phyloP scores from a whole-genome alignment of 192 early-diverging fungal species.

The Geosiphon pyriformis region DNA sequence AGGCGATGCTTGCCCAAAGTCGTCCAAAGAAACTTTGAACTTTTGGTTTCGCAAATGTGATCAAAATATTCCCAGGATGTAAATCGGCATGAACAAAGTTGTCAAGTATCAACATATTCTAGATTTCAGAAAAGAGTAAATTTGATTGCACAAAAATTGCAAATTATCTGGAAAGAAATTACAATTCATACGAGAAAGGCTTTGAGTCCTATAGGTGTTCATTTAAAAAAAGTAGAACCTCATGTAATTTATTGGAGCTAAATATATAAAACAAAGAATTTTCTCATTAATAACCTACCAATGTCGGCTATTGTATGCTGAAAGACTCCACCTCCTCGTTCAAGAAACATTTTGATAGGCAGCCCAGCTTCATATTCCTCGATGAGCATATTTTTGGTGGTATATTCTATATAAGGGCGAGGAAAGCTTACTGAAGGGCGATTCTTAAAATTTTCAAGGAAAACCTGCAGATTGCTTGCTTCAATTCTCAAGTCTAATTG shows the following conservation, averaged over 20 bases:
- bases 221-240: constrained; percentile 3
- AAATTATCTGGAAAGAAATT: not conserved
- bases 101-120: constrained; percentile 89
- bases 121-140: constrained; percentile 20
- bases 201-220: constrained; percentile 43
- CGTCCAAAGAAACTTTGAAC: constrained; percentile 45
- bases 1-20: constrained; percentile 22
- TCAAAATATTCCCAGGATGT: constrained; percentile 91
- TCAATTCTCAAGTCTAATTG: constrained; percentile 86
- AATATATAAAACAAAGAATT: too few relatives aligned
- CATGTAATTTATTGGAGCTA: too few relatives aligned
- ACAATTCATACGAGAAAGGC: constrained; percentile 56
- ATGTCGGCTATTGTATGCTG: constrained; percentile 73
- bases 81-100: constrained; percentile 94
- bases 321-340: constrained; percentile 57
- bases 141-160: constrained; percentile 23
- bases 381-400: constrained; percentile 64
- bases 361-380: constrained; percentile 81
- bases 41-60: constrained; percentile 68
- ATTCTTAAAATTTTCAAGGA: constrained; percentile 51
- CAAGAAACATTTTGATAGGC: constrained; percentile 69
- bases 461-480: constrained; percentile 62
- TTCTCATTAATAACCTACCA: too few relatives aligned
- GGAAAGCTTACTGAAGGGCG: constrained; percentile 64
- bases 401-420: constrained; percentile 46